These are phyloP conservation scores for Hypsizygus marmoreus DNA, from an alignment of 768 basidiomycete genomes.

Conservation along the genomic window DNA sequence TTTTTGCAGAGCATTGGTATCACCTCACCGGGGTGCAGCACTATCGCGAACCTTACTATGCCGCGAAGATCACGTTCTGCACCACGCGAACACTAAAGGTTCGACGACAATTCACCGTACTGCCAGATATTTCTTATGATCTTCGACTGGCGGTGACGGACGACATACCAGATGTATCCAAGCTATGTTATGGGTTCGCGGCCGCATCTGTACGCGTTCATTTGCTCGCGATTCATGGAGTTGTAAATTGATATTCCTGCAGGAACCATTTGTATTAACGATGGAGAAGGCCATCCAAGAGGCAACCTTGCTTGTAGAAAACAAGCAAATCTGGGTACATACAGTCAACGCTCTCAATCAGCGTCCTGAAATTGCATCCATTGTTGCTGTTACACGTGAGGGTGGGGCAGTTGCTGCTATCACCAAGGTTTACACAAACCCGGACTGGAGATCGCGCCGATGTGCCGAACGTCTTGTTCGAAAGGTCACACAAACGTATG, in stretches of 20 bases:
- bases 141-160: slow-evolving; percentile 5
- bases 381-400: slow-evolving; percentile 46
- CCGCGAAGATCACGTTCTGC: slow-evolving; percentile 12
- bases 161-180: slow-evolving; percentile 6
- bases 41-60: slow-evolving; percentile 10
- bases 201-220: slow-evolving; percentile 6
- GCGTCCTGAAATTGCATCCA: slow-evolving; percentile 9
- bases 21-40: neutral
- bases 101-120: slow-evolving; percentile 7
- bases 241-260: neutral
- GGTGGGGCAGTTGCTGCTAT: slow-evolving; percentile 57
- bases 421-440: slow-evolving; percentile 71
- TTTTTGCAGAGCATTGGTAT: slow-evolving; percentile 8
- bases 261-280: slow-evolving; percentile 11
- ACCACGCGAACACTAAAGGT: slow-evolving; percentile 1
- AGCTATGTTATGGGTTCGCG: slow-evolving; percentile 12
- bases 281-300: slow-evolving; percentile 4
- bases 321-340: slow-evolving; percentile 11
- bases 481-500: slow-evolving; percentile 54
- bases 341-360: neutral
- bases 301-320: slow-evolving; percentile 4
- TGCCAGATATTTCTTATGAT: slow-evolving; percentile 10
- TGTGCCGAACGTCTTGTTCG: slow-evolving; percentile 66
- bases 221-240: neutral
- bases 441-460: slow-evolving; percentile 50